phyloP scores from a whole-genome alignment of 306 rosid genomes.

The Abrus pulchellus region DNA sequence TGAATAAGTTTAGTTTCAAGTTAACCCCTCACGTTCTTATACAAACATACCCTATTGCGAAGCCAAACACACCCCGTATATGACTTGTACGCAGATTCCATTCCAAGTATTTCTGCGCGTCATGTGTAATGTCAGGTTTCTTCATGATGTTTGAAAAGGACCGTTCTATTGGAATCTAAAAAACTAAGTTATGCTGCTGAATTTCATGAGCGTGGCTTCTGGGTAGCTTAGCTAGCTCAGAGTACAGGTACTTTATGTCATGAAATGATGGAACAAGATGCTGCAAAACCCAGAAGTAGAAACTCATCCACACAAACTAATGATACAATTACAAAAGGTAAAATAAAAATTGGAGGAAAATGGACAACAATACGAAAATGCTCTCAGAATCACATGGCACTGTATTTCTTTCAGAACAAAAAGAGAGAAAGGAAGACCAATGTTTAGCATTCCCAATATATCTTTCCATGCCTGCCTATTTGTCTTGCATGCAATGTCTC shows the following conservation, averaged over 20 bases:
- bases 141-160: conserved; percentile 55
- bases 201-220: conserved; percentile 53
- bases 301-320: conserved; percentile 42
- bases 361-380: conserved; percentile 38
- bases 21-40: too few species aligned
- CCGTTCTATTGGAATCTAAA: conserved; percentile 47
- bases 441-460: conserved; percentile 36
- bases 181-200: conserved; percentile 45
- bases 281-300: conserved; percentile 49
- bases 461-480: conserved; percentile 44
- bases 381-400: conserved; percentile 56
- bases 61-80: background rate
- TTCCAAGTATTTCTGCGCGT: conserved; percentile 40
- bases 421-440: conserved; percentile 23
- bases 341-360: conserved; percentile 27
- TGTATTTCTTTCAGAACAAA: conserved; percentile 42
- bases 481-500: conserved; percentile 36
- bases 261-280: conserved; percentile 56
- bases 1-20: too few species aligned
- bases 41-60: too few species aligned
- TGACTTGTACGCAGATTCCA: conserved; percentile 49
- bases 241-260: conserved; percentile 47
- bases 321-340: conserved; percentile 31
- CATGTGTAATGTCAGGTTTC: conserved; percentile 53
- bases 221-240: background rate